Conservation (phyloP, 2,329 filamentous ascomycete species). For the Clarireedia paspali region DNA sequence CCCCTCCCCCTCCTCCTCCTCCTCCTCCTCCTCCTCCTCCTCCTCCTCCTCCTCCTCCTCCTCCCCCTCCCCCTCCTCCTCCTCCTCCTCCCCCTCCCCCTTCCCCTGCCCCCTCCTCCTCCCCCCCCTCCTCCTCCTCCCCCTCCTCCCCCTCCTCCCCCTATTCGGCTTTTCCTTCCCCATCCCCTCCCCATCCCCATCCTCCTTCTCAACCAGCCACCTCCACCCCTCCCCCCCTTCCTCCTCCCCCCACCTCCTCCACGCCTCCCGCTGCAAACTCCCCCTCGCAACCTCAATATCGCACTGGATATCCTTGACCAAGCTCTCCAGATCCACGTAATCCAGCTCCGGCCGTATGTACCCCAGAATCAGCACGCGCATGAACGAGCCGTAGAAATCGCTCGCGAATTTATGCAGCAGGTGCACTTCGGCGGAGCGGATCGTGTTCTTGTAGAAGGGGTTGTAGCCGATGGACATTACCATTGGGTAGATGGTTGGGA, state of each 20-base stretch:
- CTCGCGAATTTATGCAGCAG: conserved; percentile 67
- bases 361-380: conserved; percentile 74
- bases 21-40: too few relatives aligned
- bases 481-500: conserved; percentile 60
- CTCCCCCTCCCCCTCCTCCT: neutral
- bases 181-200: too few relatives aligned
- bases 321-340: conserved; percentile 73
- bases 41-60: conserved; percentile 30
- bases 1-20: neutral
- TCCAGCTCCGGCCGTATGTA: conserved; percentile 87
- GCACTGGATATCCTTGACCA: conserved; percentile 80
- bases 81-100: conserved; percentile 14
- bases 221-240: conserved; percentile 16
- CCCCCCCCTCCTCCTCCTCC: conserved; percentile 30
- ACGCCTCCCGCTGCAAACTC: conserved; percentile 63
- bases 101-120: conserved; percentile 14
- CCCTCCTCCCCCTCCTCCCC: conserved; percentile 31
- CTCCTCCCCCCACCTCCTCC: conserved; percentile 29
- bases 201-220: conserved; percentile 8
- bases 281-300: conserved; percentile 77
- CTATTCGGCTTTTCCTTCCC: too few relatives aligned
- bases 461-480: conserved; percentile 96
- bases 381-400: conserved; percentile 79
- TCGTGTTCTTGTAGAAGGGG: conserved; percentile 90
- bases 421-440: conserved; percentile 83